A percentile compares a stretch with the other conserved stretches of the same genome.
phyloP scores from a whole-genome alignment of 805 yeast species.

The Saccharomycopsis fermentans region DNA sequence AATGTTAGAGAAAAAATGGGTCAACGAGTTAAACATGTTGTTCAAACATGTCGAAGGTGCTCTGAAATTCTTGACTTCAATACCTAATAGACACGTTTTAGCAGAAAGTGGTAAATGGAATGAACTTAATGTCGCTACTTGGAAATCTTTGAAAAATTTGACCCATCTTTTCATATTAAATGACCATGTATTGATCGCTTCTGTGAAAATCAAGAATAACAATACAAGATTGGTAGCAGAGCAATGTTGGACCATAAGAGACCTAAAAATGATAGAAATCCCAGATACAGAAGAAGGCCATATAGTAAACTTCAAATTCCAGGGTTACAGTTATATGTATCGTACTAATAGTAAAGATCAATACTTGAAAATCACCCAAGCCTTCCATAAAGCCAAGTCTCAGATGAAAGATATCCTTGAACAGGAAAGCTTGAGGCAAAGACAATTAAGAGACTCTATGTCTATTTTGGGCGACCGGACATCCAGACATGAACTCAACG shows the following conservation, averaged over 20 bases:
- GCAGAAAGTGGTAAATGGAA: constrained; percentile 79
- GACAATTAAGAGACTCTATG: constrained; percentile 35
- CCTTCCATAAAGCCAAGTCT: constrained; percentile 51
- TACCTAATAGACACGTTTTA: constrained; percentile 72
- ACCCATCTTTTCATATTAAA: constrained; percentile 69
- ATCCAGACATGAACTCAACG: constrained; percentile 19
- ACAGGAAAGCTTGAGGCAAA: constrained; percentile 36
- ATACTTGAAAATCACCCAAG: constrained; percentile 41
- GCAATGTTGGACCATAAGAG: constrained; percentile 69
- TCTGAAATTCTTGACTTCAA: constrained; percentile 61
- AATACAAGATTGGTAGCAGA: constrained; percentile 44
- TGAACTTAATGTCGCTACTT: constrained; percentile 76
- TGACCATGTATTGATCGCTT: constrained; percentile 68
- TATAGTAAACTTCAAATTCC: constrained; percentile 37
- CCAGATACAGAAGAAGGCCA: constrained; percentile 24
- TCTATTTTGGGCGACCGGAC: constrained; percentile 28
- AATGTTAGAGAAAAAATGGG: constrained; percentile 76
- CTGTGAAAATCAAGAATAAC: constrained; percentile 37
- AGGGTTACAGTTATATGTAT: constrained; percentile 42
- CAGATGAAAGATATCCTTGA: constrained; percentile 48
- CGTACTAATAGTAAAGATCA: constrained; percentile 55
- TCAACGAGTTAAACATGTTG: constrained; percentile 52
- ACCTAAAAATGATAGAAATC: constrained; percentile 39
- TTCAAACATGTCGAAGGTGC: constrained; percentile 89
- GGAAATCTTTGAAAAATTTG: constrained; percentile 60